Evolutionary conservation across 2,329 filamentous ascomycete genomes (phyloP).

Genomic region (Cladosporium sp.): DNA sequence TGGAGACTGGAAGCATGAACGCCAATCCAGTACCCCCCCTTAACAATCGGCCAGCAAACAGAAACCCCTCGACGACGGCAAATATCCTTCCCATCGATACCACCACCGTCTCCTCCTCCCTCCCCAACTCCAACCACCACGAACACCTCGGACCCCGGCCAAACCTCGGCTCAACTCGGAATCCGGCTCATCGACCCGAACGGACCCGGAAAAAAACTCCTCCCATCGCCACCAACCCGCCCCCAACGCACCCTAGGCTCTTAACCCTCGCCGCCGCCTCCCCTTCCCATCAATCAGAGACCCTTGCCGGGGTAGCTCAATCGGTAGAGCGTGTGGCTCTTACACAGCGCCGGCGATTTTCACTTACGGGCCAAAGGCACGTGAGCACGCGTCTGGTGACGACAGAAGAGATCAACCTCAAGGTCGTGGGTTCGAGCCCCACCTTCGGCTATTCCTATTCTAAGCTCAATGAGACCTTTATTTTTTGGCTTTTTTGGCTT

Average conservation of each 20-base stretch:
- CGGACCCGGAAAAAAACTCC: neutral
- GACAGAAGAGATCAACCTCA: conserved; percentile 18
- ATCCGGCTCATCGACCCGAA: neutral
- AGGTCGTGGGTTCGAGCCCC: conserved; percentile 23
- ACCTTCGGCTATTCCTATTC: conserved; percentile 23
- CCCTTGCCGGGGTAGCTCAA: conserved; percentile 44
- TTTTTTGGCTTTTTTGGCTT: neutral
- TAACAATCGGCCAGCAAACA: no score
- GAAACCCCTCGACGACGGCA: neutral
- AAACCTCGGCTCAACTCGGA: neutral
- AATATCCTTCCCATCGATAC: neutral
- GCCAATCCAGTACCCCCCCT: no score
- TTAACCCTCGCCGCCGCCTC: neutral
- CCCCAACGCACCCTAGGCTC: neutral
- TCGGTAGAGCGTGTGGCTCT: conserved; percentile 50
- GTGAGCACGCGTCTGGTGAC: neutral
- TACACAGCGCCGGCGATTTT: conserved; percentile 21
- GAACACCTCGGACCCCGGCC: neutral
- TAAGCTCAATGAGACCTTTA: neutral
- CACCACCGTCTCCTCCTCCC: neutral
- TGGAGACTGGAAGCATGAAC: no score
- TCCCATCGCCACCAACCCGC: neutral
- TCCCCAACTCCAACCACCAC: neutral
- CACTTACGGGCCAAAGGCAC: no score
- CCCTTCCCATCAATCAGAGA: neutral